Base-by-base conservation (phyloP, 305 asterid genomes). In the Salvia sclarea region DNA sequence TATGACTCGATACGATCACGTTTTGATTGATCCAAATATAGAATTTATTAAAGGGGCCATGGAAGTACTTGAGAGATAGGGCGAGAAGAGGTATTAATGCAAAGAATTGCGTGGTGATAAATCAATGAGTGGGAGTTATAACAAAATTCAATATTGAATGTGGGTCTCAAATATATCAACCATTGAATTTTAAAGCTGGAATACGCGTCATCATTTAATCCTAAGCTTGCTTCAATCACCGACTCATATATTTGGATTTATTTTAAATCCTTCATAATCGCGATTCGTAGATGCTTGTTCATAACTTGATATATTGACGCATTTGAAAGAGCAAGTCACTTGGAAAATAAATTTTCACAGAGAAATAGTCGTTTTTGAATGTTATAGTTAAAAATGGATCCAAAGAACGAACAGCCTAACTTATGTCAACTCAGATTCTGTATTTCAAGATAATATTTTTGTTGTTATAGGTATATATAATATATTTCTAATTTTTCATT, bases 161-260 rank as follows among this genome's bases (percentile, higher is more conserved):
- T 78, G 80, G 80, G 72, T 47, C 79, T 31, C 71, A 21, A 14
- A 4, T 25, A 6, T 24, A 14, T 38, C 52, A 55, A 66, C 70
- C 75, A 38, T 66, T 70, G 28, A 24, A 17, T 14, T 54, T 65
- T 53, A 37, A 56, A 78, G 72, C 79, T 75, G 75, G 67, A 69
- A 33, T 44, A 28, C 73, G 69, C 68, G 68, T 16, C 8, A 9
- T 52, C 71, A 57, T 48, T 73, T n/a, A 41, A 55, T 64, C 14
- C 52, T 0, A 66, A 11, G 0, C 11, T 10, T 18, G 4, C 21
- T 24, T 54, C 1, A 5, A 6, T 54, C 40, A 13, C 20, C 30
- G 30, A 25, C 30, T 25, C 4, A 25, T 4, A 25, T n/a, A 25
- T 25, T 25, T 25, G 30, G 4, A 25, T 25, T 25, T 25, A 25